Percentiles rank a stretch among this genome's conserved stretches.
Evolutionary conservation across 352 stramenopile species (phyloP).

Genomic region (Globisporangium camurandrum): DNA sequence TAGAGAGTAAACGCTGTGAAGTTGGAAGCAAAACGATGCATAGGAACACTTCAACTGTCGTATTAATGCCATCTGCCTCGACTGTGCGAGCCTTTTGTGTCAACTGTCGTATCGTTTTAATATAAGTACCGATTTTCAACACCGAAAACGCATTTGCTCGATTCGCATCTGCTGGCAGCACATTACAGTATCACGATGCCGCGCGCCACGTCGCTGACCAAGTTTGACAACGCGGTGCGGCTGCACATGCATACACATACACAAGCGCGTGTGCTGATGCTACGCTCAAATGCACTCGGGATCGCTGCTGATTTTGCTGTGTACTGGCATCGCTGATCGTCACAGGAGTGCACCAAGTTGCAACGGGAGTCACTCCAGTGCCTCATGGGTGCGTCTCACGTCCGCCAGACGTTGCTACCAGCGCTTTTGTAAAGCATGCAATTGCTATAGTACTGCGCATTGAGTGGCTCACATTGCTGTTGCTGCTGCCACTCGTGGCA

Average conservation of each 20-base stretch:
- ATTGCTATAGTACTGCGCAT: not conserved
- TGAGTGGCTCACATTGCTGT: not conserved
- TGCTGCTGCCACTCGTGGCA: not conserved
- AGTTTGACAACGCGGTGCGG: constrained; percentile 40
- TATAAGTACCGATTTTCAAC: too few relatives aligned
- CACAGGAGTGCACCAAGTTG: constrained; percentile 55
- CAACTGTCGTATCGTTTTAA: too few relatives aligned
- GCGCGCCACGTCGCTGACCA: constrained; percentile 14
- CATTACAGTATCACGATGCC: constrained; percentile 5
- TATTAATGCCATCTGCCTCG: too few relatives aligned
- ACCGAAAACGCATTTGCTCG: too few relatives aligned
- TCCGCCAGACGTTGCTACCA: not conserved
- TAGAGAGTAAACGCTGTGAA: too few relatives aligned
- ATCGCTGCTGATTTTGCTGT: not conserved
- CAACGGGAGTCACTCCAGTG: constrained; percentile 67
- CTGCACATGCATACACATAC: not conserved
- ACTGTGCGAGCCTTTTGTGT: too few relatives aligned
- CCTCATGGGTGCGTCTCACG: constrained; percentile 33
- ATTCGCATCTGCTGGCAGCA: too few relatives aligned
- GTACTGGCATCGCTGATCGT: not conserved
- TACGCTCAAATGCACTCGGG: not conserved
- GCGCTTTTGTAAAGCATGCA: not conserved
- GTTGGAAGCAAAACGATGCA: too few relatives aligned
- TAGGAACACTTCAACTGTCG: too few relatives aligned
- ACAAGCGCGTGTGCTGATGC: not conserved